A percentile compares a stretch with the other conserved stretches of the same genome.
Conservation (phyloP, 2,329 filamentous ascomycete genomes). For the Xylaria sp. region DNA sequence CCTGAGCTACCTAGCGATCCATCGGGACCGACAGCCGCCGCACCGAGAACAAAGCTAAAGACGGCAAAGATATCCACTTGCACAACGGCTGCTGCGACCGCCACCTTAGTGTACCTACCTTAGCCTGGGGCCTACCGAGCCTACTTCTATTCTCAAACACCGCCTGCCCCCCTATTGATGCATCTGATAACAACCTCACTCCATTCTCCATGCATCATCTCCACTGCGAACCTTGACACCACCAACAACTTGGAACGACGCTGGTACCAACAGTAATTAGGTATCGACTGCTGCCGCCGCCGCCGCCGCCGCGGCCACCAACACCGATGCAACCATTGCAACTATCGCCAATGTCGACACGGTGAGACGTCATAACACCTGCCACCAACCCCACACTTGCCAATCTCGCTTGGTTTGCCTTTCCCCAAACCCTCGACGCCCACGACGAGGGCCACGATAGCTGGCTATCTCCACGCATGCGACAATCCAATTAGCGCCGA, state of each 20-base stretch:
- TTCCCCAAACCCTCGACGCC: conserved; percentile 36
- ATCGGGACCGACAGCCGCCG: conserved; percentile 15
- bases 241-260: conserved; percentile 10
- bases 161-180: conserved; percentile 26
- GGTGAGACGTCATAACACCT: conserved; percentile 18
- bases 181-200: conserved; percentile 20
- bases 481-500: conserved; percentile 21
- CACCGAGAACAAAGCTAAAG: conserved; percentile 31
- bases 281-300: not conserved
- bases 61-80: conserved; percentile 32
- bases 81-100: conserved; percentile 12
- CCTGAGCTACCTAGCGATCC: conserved; percentile 19
- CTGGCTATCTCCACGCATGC: conserved; percentile 28
- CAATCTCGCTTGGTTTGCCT: conserved; percentile 13
- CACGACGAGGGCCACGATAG: conserved; percentile 29
- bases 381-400: conserved; percentile 9
- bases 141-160: conserved; percentile 2
- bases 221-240: conserved; percentile 6
- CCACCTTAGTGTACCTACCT: conserved; percentile 1
- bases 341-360: conserved; percentile 13
- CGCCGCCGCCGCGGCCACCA: conserved; percentile 7
- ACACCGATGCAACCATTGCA: conserved; percentile 19
- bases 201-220: not conserved
- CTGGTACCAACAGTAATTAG: conserved; percentile 6
- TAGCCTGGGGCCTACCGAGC: too few relatives aligned